Base-by-base conservation (phyloP, 1,284 basidiomycete species). In the Hypsizygus ulmarius region DNA sequence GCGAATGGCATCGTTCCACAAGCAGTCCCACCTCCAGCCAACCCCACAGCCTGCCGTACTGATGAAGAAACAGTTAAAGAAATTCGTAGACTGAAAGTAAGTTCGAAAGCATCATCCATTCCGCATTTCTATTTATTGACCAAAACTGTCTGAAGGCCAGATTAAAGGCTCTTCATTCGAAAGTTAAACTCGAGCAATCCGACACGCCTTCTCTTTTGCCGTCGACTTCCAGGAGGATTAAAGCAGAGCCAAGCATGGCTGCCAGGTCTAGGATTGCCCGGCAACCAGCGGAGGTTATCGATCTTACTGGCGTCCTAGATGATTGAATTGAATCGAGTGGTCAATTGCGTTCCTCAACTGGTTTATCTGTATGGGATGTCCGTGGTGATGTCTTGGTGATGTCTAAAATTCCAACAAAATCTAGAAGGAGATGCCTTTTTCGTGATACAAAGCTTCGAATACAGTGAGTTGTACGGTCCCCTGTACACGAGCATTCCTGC, bases 1-100 rank as follows among this genome's bases (percentile, higher is more conserved):
- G 54, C 54, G 7, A 49, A 51, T 14, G 52, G 44, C 4, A 53
- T 53, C 37, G 43, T 51, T 28, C 54, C 54, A 11, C 49, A 52
- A 15, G 46, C 54, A 16, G 25, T 34, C 18, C 11, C 19, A n/a
- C 16, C n/a, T n/a, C n/a, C n/a, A n/a, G n/a, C n/a, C n/a, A n/a
- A n/a, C n/a, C n/a, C n/a, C n/a, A n/a, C n/a, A n/a, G n/a, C n/a
- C n/a, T n/a, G n/a, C n/a, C n/a, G n/a, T n/a, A n/a, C 28, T 16
- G 21, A 39, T 30, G 33, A 39, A 11, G 14, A 10, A 27, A 40
- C 34, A n/a, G n/a, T n/a, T 11, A 21, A 28, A n/a, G 41, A 51
- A 28, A 53, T 53, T 19, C 43, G 49, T 14, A 19, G 16, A 7
- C 37, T 53, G 8, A 44, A 53, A 39, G 51, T 46, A 15, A 38